A percentile compares a stretch with the other conserved stretches of the same genome.
Conservation (phyloP, 345 rosid species). For the Raphanus sativus region DNA sequence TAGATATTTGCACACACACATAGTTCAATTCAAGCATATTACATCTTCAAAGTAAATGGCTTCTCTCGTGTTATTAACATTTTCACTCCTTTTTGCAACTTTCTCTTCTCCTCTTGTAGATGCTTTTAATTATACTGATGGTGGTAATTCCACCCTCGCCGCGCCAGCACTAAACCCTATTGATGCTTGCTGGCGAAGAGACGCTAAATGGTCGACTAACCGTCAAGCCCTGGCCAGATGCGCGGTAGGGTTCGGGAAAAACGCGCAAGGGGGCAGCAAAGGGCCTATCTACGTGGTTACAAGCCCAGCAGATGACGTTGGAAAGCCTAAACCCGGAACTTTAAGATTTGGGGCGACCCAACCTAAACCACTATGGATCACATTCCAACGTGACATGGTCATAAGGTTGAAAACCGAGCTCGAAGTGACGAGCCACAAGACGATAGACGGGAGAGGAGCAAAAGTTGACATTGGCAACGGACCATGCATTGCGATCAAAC, state of each 20-base stretch:
- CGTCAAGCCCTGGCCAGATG: slow-evolving; percentile 69
- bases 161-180: slow-evolving; percentile 45
- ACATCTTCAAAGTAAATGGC: slow-evolving; percentile 38
- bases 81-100: slow-evolving; percentile 35
- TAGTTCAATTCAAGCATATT: slow-evolving; percentile 3
- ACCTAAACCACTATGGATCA: slow-evolving; percentile 64
- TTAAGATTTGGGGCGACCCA: slow-evolving; percentile 73
- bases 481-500: slow-evolving; percentile 58
- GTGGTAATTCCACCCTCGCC: background rate
- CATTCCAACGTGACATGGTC: slow-evolving; percentile 68
- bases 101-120: slow-evolving; percentile 16
- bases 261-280: slow-evolving; percentile 62
- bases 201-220: slow-evolving; percentile 62
- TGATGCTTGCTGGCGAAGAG: slow-evolving; percentile 74
- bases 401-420: slow-evolving; percentile 65
- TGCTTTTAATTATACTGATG: slow-evolving; percentile 2
- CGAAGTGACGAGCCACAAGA: slow-evolving; percentile 65
- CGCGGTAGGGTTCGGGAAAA: slow-evolving; percentile 68
- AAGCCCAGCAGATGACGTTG: slow-evolving; percentile 50
- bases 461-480: slow-evolving; percentile 75
- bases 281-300: slow-evolving; percentile 70
- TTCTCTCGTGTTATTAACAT: slow-evolving; percentile 16
- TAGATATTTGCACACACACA: slow-evolving; percentile 11
- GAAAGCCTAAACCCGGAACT: slow-evolving; percentile 59
- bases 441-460: slow-evolving; percentile 81